A percentile compares a stretch with the other conserved stretches of the same genome.
phyloP scores from a whole-genome alignment of 768 basidiomycete species.

The Boletales sp. region DNA sequence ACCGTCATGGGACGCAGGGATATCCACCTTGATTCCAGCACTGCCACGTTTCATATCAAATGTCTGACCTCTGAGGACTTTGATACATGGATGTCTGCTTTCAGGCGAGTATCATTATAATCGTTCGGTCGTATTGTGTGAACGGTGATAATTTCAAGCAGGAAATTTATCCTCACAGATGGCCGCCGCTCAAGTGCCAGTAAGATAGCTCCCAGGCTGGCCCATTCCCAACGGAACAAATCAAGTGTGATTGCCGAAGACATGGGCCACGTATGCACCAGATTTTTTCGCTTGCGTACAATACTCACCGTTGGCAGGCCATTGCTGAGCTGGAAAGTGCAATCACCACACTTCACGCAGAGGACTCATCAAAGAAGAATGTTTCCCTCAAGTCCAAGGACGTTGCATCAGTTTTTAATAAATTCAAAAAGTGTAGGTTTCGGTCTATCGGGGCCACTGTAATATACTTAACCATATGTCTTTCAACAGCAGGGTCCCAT shows the following conservation, averaged over 20 bases:
- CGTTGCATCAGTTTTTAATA: slow-evolving; percentile 42
- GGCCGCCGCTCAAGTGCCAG: slow-evolving; percentile 34
- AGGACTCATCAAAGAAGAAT: slow-evolving; percentile 36
- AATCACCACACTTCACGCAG: slow-evolving; percentile 41
- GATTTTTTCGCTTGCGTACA: background rate
- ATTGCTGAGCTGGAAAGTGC: slow-evolving; percentile 57
- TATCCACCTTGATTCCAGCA: slow-evolving; percentile 75
- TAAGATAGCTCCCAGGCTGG: slow-evolving; percentile 37
- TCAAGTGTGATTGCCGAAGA: slow-evolving; percentile 57
- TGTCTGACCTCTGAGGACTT: slow-evolving; percentile 72
- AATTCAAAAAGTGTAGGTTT: slow-evolving; percentile 59
- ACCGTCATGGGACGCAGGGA: slow-evolving; percentile 70
- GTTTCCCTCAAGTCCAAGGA: slow-evolving; percentile 34
- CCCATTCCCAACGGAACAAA: slow-evolving; percentile 45
- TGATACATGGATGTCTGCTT: slow-evolving; percentile 66
- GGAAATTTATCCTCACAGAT: slow-evolving; percentile 54
- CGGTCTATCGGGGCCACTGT: background rate
- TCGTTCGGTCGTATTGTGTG: slow-evolving; percentile 12
- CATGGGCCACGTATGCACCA: slow-evolving; percentile 54
- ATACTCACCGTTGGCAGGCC: slow-evolving; percentile 37
- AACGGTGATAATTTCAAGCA: slow-evolving; percentile 27
- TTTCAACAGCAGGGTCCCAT: slow-evolving; percentile 18
- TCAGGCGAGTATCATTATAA: slow-evolving; percentile 47
- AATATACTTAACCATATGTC: slow-evolving; percentile 1
- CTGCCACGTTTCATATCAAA: slow-evolving; percentile 79